A percentile compares a stretch with the other conserved stretches of the same genome.
These are phyloP conservation scores for Aspergillus ochraceoroseus DNA, from an alignment of 2,329 filamentous ascomycete species.

Conservation along the genomic window DNA sequence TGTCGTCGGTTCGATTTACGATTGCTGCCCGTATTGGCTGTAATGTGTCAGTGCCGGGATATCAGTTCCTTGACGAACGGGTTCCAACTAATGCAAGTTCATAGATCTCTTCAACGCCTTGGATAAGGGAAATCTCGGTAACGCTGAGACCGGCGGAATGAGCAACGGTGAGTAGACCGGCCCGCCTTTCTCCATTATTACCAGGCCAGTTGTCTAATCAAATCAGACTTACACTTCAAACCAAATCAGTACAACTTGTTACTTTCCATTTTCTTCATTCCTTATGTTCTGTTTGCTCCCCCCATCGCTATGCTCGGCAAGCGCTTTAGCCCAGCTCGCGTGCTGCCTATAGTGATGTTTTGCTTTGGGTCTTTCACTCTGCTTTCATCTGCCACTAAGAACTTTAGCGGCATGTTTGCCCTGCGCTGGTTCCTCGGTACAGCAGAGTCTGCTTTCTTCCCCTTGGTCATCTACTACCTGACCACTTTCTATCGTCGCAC, in stretches of 20 bases:
- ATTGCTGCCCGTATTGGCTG: constrained; percentile 53
- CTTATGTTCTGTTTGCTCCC: constrained; percentile 66
- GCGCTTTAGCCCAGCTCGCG: constrained; percentile 59
- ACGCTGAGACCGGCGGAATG: constrained; percentile 55
- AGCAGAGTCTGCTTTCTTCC: constrained; percentile 65
- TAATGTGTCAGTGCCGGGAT: constrained; percentile 48
- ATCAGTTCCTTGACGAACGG: too few relatives aligned
- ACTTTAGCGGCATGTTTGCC: constrained; percentile 63
- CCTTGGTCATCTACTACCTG: constrained; percentile 61
- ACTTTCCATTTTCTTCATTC: constrained; percentile 68
- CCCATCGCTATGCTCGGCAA: constrained; percentile 64
- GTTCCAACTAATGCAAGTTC: too few relatives aligned
- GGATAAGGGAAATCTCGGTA: constrained; percentile 51
- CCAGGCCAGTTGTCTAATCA: neutral
- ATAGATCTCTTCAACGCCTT: constrained; percentile 53
- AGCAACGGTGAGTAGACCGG: constrained; percentile 29
- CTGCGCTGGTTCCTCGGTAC: constrained; percentile 66
- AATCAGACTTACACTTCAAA: constrained; percentile 52
- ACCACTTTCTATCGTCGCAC: constrained; percentile 66
- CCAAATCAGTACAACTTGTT: constrained; percentile 64
- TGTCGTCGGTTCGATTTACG: constrained; percentile 51
- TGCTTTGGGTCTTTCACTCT: constrained; percentile 63
- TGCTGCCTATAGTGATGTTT: constrained; percentile 65
- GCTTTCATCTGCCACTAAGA: constrained; percentile 52
- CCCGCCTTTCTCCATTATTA: neutral